Base-by-base conservation (phyloP, 2,329 filamentous ascomycete species). In the Apiospora marii region DNA sequence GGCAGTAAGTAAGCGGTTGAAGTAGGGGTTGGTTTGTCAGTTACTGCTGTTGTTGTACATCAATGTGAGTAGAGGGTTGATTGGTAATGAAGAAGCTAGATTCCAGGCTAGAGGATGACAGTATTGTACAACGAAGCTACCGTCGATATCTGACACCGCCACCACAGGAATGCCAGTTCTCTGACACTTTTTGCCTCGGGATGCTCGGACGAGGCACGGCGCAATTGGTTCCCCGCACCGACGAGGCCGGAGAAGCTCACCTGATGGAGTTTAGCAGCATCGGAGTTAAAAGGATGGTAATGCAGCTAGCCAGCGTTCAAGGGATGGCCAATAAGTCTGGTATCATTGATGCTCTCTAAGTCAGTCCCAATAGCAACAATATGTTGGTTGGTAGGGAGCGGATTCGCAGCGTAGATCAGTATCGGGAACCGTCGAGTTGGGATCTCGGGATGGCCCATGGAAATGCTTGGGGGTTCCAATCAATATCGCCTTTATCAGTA, bases 131-230 rank as follows among this genome's bases (percentile, higher is more conserved):
- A 61, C 6, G 30, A 37, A 61, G 53, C 30, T 34, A 37, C 53
- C 37, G 37, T 41, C 1, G 19, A n/a, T 4, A 8, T 37, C 30
- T 41, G 58, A n/a, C 30, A 51, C 49, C n/a, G 49, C n/a, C 49
- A 27, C 10, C 30, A 10, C 58, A n/a, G 34, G 34, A 64, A 64
- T n/a, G 34, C 22, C 10, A 14, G n/a, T 64, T 64, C 58, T 64
- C 58, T 41, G 34, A 64, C 58, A 64, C 58, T 64, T 64, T 24
- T n/a, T 64, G 58, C 58, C 58, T 64, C 58, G 58, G 58, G 58
- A 64, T 64, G 34, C 22, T 64, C 58, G 58, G 53, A 37, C 58
- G 30, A 41, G 58, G 58, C 22, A 41, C 58, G 58, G 58, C 58
- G 58, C 58, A 41, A 64, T 64, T 64, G 58, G 34, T 41, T 41